phyloP scores from a whole-genome alignment of 176 grass and related monocot species.

The Lolium rigidum region DNA sequence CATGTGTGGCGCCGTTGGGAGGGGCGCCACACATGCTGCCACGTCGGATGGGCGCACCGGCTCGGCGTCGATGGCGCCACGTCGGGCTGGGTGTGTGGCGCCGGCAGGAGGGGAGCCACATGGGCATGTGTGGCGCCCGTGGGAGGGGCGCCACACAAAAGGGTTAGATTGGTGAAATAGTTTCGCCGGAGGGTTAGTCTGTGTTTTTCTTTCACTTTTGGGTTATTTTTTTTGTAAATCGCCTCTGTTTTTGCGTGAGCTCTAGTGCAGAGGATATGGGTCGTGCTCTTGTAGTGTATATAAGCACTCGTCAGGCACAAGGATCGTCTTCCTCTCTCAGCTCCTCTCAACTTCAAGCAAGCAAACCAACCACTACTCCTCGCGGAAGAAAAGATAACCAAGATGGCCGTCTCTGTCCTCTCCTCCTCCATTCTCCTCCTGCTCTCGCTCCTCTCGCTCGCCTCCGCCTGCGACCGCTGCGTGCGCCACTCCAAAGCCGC shows the following conservation, averaged over 20 bases:
- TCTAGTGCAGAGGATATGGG: neutral
- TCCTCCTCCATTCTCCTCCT: neutral
- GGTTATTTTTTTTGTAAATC: too few relatives aligned
- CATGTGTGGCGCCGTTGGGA: too few relatives aligned
- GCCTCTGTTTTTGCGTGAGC: neutral
- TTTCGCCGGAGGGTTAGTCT: too few relatives aligned
- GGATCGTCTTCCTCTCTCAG: neutral
- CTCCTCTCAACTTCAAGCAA: neutral
- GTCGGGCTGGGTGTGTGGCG: too few relatives aligned
- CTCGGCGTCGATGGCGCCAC: too few relatives aligned
- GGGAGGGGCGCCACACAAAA: too few relatives aligned
- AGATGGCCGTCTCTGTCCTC: conserved; percentile 46
- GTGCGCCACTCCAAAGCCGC: conserved; percentile 60
- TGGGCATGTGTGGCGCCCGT: too few relatives aligned
- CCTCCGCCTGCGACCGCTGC: conserved; percentile 79
- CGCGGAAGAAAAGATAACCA: neutral
- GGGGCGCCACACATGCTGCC: too few relatives aligned
- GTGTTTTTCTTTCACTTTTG: too few relatives aligned
- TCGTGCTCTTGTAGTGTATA: conserved; percentile 9
- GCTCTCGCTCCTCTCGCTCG: conserved; percentile 21
- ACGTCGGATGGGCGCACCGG: too few relatives aligned
- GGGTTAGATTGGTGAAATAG: too few relatives aligned
- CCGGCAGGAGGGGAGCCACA: too few relatives aligned
- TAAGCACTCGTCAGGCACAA: conserved; percentile 51
- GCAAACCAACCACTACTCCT: neutral